These are phyloP conservation scores for Botrytis fabae DNA, from an alignment of 2,329 filamentous ascomycete species.

Conservation along the genomic window DNA sequence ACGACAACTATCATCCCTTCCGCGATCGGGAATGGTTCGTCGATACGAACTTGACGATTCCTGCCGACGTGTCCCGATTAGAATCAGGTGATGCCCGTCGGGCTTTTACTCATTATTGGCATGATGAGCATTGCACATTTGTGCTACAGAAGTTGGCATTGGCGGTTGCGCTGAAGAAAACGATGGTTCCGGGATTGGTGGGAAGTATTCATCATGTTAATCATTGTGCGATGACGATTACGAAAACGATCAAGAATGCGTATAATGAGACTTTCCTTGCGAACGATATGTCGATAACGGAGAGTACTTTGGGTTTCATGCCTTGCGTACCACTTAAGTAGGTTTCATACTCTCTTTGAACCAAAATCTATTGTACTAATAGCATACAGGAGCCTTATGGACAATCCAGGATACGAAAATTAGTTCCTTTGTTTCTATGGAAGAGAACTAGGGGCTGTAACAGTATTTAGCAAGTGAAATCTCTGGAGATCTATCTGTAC, in stretches of 20 bases:
- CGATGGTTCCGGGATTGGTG: slow-evolving; percentile 3
- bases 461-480: too few species aligned
- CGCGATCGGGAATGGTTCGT: slow-evolving; percentile 6
- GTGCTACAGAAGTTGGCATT: too few species aligned
- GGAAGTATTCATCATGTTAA: background rate
- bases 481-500: too few species aligned
- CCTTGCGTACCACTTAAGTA: background rate
- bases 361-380: too few species aligned
- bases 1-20: slow-evolving; percentile 10
- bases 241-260: background rate
- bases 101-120: too few species aligned
- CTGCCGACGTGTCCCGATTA: too few species aligned
- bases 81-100: too few species aligned
- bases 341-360: background rate
- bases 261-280: background rate
- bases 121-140: too few species aligned
- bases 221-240: background rate
- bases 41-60: background rate
- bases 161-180: background rate
- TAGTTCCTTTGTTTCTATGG: too few species aligned
- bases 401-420: too few species aligned
- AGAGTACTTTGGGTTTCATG: background rate
- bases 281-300: background rate
- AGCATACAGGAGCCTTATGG: too few species aligned
- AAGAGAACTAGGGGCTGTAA: too few species aligned